Evolutionary conservation across 2,329 filamentous ascomycete species (phyloP), one percentile per base, ranked within the genome.

Genomic region (Aspergillus sp.): DNA sequence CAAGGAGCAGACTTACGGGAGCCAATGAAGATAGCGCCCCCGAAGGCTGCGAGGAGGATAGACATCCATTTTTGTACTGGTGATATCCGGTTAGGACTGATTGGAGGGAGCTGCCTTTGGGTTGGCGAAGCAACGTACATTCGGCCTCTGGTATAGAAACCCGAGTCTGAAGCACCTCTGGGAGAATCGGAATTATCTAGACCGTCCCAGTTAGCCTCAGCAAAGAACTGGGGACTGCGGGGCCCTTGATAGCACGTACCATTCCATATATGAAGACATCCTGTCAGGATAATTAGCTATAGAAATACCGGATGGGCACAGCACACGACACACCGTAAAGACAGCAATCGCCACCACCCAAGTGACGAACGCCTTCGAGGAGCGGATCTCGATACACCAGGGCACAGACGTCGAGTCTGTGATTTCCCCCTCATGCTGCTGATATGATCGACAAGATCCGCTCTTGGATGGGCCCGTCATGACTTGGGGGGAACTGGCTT

Each of bases 11-110:
- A 66, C 67, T 52, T 44, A 73, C 69, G 70, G n/a, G 70, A 70
- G n/a, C 66, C 66, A 13, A 72, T 73, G 11, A 90, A 81, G 8
- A 91, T 75, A 1, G 87, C 84, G 1, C 82, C 86, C 33, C 87
- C 89, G 68, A 91, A 91, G 17, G 86, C 83, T 9, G 88, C 87
- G 1, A 92, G 77, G 6, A 91, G 79, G 12, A 91, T 80, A 0
- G 88, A 87, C 8, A 87, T 83, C 87, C 88, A 91, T 66, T 79
- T 80, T 70, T 91, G 89, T 1, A 89, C 82, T 65, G 15, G 22
- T 37, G 13, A 5, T n/a, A n/a, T 49, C 1, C n/a, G 8, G 24
- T 50, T n/a, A 42, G 45, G 17, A 37, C 24, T 24, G 24, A 24
- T n/a, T 30, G 3, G 27, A 9, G 27, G 1, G 19, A 47, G 47